Evolutionary conservation across 2,329 filamentous ascomycete genomes (phyloP).

Genomic region (Bipolaris victoriae): DNA sequence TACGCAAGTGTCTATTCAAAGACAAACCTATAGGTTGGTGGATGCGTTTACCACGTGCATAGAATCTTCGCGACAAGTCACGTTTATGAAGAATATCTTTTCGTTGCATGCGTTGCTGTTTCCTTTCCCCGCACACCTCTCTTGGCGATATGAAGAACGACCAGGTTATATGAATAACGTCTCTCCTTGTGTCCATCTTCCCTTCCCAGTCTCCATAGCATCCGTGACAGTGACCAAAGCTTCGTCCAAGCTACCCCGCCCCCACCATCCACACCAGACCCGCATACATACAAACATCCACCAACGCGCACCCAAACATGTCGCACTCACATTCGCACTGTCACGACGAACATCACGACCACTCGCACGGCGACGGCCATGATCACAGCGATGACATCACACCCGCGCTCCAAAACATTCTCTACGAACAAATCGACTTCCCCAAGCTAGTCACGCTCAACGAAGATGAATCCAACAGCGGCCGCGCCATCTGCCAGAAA

Average conservation of each 20-base stretch:
- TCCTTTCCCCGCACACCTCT: background rate
- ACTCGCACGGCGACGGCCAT: slow-evolving; percentile 57
- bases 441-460: slow-evolving; percentile 84
- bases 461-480: slow-evolving; percentile 71
- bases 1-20: slow-evolving; percentile 1
- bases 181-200: background rate
- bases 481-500: slow-evolving; percentile 81
- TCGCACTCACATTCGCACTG: slow-evolving; percentile 17
- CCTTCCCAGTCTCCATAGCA: background rate
- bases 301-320: slow-evolving; percentile 9
- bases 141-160: slow-evolving; percentile 8
- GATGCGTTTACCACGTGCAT: slow-evolving; percentile 29
- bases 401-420: slow-evolving; percentile 85
- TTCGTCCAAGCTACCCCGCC: slow-evolving; percentile 39
- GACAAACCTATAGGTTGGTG: slow-evolving; percentile 1
- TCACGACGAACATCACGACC: slow-evolving; percentile 41
- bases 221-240: background rate
- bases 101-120: slow-evolving; percentile 9
- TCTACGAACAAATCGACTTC: slow-evolving; percentile 93
- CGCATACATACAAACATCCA: slow-evolving; percentile 8
- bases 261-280: slow-evolving; percentile 13
- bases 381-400: slow-evolving; percentile 93
- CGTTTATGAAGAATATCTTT: slow-evolving; percentile 9
- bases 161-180: background rate
- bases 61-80: slow-evolving; percentile 7